phyloP scores from a whole-genome alignment of 2,329 filamentous ascomycete genomes.

The Venturia nashicola region DNA sequence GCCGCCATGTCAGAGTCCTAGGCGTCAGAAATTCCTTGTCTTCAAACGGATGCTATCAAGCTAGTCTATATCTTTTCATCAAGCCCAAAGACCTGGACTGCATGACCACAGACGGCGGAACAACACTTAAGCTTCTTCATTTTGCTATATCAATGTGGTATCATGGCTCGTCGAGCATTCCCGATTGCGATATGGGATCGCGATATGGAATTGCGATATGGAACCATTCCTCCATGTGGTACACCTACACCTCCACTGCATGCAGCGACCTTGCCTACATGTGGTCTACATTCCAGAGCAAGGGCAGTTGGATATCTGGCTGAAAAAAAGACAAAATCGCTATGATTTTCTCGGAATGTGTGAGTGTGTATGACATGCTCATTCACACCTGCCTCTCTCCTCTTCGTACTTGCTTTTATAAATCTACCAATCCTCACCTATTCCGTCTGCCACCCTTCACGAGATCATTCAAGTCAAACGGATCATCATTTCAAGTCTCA shows the following conservation, averaged over 20 bases:
- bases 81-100: neutral
- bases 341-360: neutral
- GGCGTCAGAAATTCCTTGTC: too few relatives aligned
- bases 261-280: too few relatives aligned
- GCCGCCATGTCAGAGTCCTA: neutral
- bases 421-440: neutral
- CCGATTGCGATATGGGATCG: neutral
- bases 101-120: neutral
- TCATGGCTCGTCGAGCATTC: neutral
- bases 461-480: neutral
- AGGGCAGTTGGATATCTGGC: neutral
- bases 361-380: neutral
- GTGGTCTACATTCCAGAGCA: too few relatives aligned
- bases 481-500: neutral
- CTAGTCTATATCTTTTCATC: neutral
- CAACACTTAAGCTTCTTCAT: neutral
- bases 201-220: neutral
- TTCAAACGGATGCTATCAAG: too few relatives aligned
- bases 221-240: neutral
- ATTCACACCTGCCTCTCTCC: neutral
- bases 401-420: neutral
- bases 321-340: neutral
- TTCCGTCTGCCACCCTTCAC: neutral
- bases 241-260: neutral
- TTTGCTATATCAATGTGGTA: neutral